phyloP scores from a whole-genome alignment of 305 asterid species.

The Solanum hybrid region DNA sequence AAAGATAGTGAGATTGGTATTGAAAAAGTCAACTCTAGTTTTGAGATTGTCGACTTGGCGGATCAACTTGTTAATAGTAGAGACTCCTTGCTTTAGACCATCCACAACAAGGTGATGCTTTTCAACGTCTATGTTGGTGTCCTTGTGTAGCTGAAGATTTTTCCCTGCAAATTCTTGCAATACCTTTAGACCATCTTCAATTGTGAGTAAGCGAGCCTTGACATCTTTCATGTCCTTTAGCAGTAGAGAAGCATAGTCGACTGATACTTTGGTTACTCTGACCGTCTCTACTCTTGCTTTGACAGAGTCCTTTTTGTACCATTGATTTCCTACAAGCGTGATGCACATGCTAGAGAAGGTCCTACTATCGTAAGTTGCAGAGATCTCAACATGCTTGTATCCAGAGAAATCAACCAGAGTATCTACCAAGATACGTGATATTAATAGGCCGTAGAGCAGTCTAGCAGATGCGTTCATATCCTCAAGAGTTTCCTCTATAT shows the following conservation, averaged over 20 bases:
- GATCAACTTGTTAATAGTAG: neutral
- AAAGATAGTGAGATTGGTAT: neutral
- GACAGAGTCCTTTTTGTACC: neutral
- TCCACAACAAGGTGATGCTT: neutral
- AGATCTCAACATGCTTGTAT: neutral
- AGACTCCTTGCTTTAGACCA: neutral
- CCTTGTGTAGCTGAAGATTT: neutral
- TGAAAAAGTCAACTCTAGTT: neutral
- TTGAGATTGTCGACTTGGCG: neutral
- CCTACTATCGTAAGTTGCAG: neutral
- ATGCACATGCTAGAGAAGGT: neutral
- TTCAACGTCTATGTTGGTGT: neutral
- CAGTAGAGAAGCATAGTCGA: neutral
- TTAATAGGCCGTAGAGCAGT: neutral
- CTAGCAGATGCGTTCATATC: neutral
- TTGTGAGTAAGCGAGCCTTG: neutral
- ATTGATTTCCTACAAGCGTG: neutral
- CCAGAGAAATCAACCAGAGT: neutral
- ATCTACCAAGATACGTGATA: neutral
- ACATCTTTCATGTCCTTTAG: neutral
- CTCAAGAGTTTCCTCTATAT: neutral
- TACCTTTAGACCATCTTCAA: neutral
- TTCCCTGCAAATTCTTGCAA: neutral
- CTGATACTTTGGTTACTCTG: neutral
- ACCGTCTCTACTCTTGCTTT: neutral